phyloP scores from a whole-genome alignment of 169 alveolate species.

The Theileria orientalis region DNA sequence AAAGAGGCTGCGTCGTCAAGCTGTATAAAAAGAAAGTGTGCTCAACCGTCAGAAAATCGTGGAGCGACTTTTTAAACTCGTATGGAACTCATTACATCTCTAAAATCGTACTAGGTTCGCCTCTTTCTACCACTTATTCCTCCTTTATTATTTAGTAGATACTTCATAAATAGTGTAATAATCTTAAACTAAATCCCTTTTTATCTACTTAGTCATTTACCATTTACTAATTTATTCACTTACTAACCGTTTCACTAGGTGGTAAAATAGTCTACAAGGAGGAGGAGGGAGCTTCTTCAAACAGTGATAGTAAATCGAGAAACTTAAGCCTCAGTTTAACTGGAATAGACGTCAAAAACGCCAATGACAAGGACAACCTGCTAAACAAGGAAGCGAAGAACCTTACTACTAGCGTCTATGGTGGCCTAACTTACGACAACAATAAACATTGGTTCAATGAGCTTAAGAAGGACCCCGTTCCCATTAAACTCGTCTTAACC shows the following conservation, averaged over 20 bases:
- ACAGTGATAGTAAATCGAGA: background rate
- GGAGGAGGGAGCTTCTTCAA: background rate
- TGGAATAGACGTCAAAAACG: background rate
- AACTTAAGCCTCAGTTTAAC: background rate
- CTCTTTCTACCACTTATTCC: too few relatives aligned
- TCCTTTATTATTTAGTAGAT: too few relatives aligned
- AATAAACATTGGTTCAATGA: constrained; percentile 12
- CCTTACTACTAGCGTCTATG: background rate
- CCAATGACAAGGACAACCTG: background rate
- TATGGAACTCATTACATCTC: constrained; percentile 50
- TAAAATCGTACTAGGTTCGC: constrained; percentile 27
- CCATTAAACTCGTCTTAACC: background rate
- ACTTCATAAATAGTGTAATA: too few relatives aligned
- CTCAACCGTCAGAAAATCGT: background rate
- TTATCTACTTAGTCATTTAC: too few relatives aligned
- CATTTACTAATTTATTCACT: too few relatives aligned
- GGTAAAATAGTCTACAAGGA: constrained; percentile 23
- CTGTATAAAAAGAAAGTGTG: constrained; percentile 4
- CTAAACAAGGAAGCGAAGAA: background rate
- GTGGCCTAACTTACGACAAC: background rate
- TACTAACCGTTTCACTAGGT: constrained; percentile 6
- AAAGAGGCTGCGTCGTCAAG: background rate
- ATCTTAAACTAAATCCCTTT: too few relatives aligned
- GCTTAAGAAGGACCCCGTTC: constrained; percentile 9
- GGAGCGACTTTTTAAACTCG: constrained; percentile 25